phyloP scores from a whole-genome alignment of 108 stramenopile species.

The Nitzschia palea region DNA sequence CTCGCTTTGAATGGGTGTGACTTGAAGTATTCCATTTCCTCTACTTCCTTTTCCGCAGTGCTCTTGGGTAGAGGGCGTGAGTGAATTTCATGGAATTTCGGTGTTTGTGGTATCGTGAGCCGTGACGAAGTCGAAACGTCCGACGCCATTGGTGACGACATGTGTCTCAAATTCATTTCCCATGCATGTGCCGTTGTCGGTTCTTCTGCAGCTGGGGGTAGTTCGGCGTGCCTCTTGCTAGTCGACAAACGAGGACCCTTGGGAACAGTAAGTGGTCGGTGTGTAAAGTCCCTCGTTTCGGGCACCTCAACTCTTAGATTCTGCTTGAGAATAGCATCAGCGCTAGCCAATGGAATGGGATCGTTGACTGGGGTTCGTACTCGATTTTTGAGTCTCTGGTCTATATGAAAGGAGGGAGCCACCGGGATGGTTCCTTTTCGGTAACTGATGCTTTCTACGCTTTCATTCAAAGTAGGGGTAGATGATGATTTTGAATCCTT shows the following conservation, averaged over 20 bases:
- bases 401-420: conserved; percentile 23
- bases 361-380: neutral
- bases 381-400: conserved; percentile 10
- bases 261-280: conserved; percentile 25
- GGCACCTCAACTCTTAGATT: conserved; percentile 8
- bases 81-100: conserved; percentile 34
- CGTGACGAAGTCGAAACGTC: conserved; percentile 8
- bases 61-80: conserved; percentile 41
- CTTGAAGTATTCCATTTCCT: conserved; percentile 47
- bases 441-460: neutral
- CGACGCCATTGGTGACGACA: conserved; percentile 14
- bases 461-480: neutral
- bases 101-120: conserved; percentile 43
- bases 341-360: conserved; percentile 10
- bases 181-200: conserved; percentile 1
- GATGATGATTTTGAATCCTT: neutral
- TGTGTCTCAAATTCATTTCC: conserved; percentile 15
- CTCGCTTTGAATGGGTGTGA: conserved; percentile 48
- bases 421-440: conserved; percentile 22
- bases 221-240: conserved; percentile 6
- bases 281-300: neutral
- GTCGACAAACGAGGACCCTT: conserved; percentile 33
- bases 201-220: neutral
- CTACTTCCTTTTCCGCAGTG: conserved; percentile 40
- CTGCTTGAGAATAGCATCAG: conserved; percentile 7